Conservation (phyloP, 257 asterid species). For the Nicotiana knightiana region DNA sequence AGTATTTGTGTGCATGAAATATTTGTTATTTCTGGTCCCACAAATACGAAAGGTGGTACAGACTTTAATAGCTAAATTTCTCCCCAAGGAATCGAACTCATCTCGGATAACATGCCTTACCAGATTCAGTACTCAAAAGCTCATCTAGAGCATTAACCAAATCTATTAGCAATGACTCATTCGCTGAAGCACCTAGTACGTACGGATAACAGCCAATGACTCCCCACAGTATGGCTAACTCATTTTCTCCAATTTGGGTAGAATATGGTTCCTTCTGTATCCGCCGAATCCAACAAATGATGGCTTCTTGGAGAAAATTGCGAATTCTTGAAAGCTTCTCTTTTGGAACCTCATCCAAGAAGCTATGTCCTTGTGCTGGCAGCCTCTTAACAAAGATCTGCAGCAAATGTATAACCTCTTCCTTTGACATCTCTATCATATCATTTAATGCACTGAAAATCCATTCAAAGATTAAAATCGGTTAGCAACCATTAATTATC, state of each 20-base stretch:
- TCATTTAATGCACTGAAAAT: conserved; percentile 71
- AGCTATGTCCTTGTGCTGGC: conserved; percentile 35
- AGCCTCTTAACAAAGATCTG: conserved; percentile 56
- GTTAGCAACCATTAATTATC: not conserved
- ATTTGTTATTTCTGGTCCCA: not conserved
- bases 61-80: not conserved
- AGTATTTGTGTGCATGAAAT: not conserved
- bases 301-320: conserved; percentile 35
- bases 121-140: conserved; percentile 46
- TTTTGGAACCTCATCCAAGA: conserved; percentile 34
- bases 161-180: conserved; percentile 46
- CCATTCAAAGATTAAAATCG: conserved; percentile 12
- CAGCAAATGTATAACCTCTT: conserved; percentile 56
- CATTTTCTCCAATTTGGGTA: conserved; percentile 35
- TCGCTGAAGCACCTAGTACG: conserved; percentile 35
- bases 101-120: conserved; percentile 38
- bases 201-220: conserved; percentile 61
- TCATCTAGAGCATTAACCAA: conserved; percentile 60
- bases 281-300: conserved; percentile 40
- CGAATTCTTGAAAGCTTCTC: conserved; percentile 37
- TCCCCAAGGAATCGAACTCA: conserved; percentile 2
- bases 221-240: conserved; percentile 75
- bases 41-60: not conserved
- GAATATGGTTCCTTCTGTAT: conserved; percentile 24
- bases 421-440: conserved; percentile 48